phyloP scores from a whole-genome alignment of 495 filamentous ascomycete species.

The Aspergillus mulundensis region DNA sequence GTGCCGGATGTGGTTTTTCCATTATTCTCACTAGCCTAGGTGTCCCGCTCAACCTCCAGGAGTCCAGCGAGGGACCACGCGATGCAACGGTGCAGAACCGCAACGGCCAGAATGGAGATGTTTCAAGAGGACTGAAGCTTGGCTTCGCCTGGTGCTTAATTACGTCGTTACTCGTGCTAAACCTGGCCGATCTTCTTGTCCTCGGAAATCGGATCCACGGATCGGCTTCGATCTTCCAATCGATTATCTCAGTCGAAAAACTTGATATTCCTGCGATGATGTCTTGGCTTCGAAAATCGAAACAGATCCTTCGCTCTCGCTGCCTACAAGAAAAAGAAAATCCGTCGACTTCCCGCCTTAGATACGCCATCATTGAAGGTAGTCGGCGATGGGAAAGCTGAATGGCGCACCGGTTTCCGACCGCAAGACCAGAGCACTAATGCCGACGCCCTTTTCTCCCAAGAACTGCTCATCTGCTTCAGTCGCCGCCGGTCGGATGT shows the following conservation, averaged over 20 bases:
- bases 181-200: constrained; percentile 2
- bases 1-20: constrained; percentile 8
- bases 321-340: too few species aligned
- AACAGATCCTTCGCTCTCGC: too few species aligned
- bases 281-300: constrained; percentile 1
- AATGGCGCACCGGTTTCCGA: constrained; percentile 1
- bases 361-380: constrained; percentile 3
- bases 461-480: constrained; percentile 7
- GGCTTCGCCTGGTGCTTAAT: neutral
- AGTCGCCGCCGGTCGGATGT: neutral
- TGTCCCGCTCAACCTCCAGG: neutral
- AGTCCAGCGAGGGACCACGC: neutral
- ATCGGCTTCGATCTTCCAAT: constrained; percentile 16
- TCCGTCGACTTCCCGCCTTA: too few species aligned
- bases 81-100: constrained; percentile 13
- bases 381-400: constrained; percentile 9
- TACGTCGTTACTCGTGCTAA: constrained; percentile 4
- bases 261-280: neutral
- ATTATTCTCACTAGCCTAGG: constrained; percentile 17
- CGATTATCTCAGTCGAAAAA: neutral
- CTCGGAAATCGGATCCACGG: constrained; percentile 14
- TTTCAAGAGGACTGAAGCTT: neutral
- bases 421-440: constrained; percentile 7
- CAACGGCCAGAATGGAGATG: neutral
- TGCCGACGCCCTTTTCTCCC: constrained; percentile 11